Evolutionary conservation across 1,284 basidiomycete genomes (phyloP).

Genomic region (Fomes fomentarius): DNA sequence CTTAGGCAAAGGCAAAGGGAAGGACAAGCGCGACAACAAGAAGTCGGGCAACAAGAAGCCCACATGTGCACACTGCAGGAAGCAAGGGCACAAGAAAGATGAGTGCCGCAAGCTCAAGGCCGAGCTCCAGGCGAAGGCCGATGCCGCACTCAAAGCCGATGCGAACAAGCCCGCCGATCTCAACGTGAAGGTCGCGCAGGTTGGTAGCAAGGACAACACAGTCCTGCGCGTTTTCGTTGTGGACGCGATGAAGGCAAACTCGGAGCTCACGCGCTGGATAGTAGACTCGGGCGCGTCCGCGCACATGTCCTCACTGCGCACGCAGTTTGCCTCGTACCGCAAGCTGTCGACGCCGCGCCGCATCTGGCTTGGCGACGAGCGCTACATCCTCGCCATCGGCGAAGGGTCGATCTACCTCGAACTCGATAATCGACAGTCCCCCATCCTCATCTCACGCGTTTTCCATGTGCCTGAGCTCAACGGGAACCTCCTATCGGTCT

Average conservation of each 20-base stretch:
- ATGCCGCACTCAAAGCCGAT: not conserved
- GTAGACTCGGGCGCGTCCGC: conserved; percentile 26
- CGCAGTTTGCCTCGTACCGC: conserved; percentile 15
- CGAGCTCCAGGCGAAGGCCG: conserved; percentile 9
- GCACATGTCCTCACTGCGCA: conserved; percentile 22
- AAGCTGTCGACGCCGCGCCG: conserved; percentile 3
- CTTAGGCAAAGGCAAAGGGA: conserved; percentile 7
- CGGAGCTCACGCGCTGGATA: conserved; percentile 15
- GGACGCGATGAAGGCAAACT: not conserved
- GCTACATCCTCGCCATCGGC: conserved; percentile 15
- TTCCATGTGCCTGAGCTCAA: conserved; percentile 26
- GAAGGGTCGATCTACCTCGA: conserved; percentile 2
- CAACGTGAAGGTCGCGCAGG: conserved; percentile 10
- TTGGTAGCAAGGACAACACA: not conserved
- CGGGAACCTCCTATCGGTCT: conserved; percentile 30
- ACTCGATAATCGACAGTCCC: not conserved
- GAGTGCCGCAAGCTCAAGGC: conserved; percentile 27
- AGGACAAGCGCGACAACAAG: conserved; percentile 13
- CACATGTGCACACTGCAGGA: conserved; percentile 23
- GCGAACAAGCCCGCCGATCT: conserved; percentile 4
- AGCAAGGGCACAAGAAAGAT: conserved; percentile 15
- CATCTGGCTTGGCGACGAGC: conserved; percentile 23
- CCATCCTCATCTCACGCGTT: conserved; percentile 9
- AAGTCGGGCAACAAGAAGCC: not conserved
- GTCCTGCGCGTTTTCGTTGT: conserved; percentile 12